These are phyloP conservation scores for Aspergillus sclerotioniger DNA, from an alignment of 495 filamentous ascomycete species.

Conservation along the genomic window DNA sequence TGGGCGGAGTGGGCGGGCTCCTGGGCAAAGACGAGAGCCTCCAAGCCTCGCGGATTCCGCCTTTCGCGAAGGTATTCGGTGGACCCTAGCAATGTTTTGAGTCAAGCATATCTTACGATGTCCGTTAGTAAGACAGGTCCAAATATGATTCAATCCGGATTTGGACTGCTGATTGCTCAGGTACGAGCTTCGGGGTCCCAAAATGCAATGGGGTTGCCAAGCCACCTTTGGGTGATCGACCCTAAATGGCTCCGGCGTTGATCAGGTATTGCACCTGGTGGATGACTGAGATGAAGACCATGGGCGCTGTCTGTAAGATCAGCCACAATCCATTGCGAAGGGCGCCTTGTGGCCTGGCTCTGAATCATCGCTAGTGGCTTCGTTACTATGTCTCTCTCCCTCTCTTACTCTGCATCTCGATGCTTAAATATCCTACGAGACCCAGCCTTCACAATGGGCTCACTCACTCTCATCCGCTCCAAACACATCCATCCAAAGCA, in stretches of 20 bases:
- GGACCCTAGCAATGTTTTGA: constrained; percentile 1
- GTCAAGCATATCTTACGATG: constrained; percentile 9
- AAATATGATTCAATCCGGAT: not conserved
- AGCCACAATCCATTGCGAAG: constrained; percentile 4
- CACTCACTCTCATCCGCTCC: not conserved
- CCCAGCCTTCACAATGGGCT: not conserved
- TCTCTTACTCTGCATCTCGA: not conserved
- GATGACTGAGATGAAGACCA: constrained; percentile 5
- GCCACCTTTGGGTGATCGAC: constrained; percentile 7
- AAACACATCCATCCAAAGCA: not conserved
- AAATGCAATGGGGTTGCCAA: constrained; percentile 3
- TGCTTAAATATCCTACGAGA: not conserved
- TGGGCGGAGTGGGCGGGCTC: constrained; percentile 5
- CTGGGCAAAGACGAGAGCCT: constrained; percentile 1
- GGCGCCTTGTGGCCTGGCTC: constrained; percentile 3
- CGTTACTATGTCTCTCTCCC: not conserved
- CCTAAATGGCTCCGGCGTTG: constrained; percentile 7
- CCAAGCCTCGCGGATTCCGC: constrained; percentile 6
- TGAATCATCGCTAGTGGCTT: constrained; percentile 8
- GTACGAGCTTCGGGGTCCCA: constrained; percentile 2
- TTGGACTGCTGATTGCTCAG: constrained; percentile 2
- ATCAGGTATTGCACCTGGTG: constrained; percentile 3
- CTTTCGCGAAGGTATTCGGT: constrained; percentile 3
- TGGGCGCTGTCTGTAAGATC: constrained; percentile 5
- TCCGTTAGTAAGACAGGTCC: not conserved